Percentiles rank a stretch among this genome's conserved stretches.
These are phyloP conservation scores for Boletus sp. DNA, from an alignment of 768 basidiomycete genomes.

Conservation along the genomic window DNA sequence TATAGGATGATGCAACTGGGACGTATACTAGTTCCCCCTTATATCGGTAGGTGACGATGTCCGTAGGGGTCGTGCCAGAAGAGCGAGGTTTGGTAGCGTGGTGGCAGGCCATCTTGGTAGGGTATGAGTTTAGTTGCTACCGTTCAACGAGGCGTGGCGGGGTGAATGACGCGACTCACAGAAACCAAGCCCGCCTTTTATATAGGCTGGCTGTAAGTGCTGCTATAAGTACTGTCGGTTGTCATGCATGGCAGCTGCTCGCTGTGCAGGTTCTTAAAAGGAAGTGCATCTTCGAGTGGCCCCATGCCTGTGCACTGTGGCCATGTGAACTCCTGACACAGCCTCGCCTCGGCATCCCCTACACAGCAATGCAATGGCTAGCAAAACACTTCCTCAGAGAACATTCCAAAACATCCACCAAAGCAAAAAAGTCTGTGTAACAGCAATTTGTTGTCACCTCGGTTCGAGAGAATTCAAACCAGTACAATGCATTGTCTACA, in stretches of 20 bases:
- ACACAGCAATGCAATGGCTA: not conserved
- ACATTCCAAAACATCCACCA: no score
- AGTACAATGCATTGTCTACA: not conserved
- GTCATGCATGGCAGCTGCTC: no score
- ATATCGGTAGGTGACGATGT: conserved; percentile 52
- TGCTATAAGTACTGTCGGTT: not conserved
- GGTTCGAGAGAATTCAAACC: not conserved
- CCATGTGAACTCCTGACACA: no score
- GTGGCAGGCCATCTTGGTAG: not conserved
- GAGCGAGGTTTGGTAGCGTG: not conserved
- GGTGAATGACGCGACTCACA: not conserved
- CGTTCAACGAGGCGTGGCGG: not conserved
- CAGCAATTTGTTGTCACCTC: not conserved
- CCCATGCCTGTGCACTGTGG: no score
- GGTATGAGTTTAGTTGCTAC: no score
- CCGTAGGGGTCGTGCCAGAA: conserved; percentile 8
- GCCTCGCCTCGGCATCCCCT: no score
- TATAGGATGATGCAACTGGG: conserved; percentile 40
- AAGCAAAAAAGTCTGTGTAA: not conserved
- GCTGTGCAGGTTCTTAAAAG: no score
- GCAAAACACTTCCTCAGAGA: no score
- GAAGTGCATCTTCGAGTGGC: no score
- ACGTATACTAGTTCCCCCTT: conserved; percentile 50
- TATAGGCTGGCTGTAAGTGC: not conserved
- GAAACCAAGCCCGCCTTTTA: not conserved